Evolutionary conservation across 2,329 filamentous ascomycete species (phyloP), one percentile per base, ranked within the genome.

Genomic region (Aspergillus ochraceoroseus): DNA sequence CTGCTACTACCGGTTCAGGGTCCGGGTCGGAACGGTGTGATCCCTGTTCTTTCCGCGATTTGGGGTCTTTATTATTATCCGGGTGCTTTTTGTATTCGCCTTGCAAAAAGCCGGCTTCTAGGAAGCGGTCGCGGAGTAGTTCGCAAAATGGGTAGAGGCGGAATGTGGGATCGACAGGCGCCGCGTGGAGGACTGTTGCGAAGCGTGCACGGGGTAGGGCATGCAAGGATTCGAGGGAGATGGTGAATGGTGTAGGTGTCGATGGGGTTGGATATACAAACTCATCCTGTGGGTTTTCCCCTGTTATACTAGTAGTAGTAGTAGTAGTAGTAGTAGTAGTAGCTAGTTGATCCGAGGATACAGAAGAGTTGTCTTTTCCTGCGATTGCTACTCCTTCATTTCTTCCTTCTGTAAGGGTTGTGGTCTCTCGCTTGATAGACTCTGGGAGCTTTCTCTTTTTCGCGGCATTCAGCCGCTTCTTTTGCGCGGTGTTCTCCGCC

Each of bases 161-260:
- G 7, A 50, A 55, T 0, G 65, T 67, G 5, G 57, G 46, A 40
- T 71, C 68, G 2, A 63, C 48, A 0, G 67, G 66, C 1, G 54
- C 48, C 11, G 65, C 63, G 43, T 70, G 61, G n/a, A 71, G 49
- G 13, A 67, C 53, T 1, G 64, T 67, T n/a, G 67, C 62, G 3
- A 57, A 43, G 4, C 56, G 53, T 2, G 58, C 51, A 1, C 51
- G 55, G 2, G 65, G 66, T 33, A 69, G 55, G 7, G 63, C 65
- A 64, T 61, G 48, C 8, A 62, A 41, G 4, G 64, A 65, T 43
- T 66, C 64, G 3, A 80, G 54, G 6, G 66, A 60, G 5, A 79
- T 54, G 0, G 40, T 57, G n/a, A 73, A 55, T 63, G 65, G 36
- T 13, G 34, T 3, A 12, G 30, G 6, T 6, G 11, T 19, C 19